Conservation (phyloP, 2,329 filamentous ascomycete genomes). For the Trichoderma atroviride region DNA sequence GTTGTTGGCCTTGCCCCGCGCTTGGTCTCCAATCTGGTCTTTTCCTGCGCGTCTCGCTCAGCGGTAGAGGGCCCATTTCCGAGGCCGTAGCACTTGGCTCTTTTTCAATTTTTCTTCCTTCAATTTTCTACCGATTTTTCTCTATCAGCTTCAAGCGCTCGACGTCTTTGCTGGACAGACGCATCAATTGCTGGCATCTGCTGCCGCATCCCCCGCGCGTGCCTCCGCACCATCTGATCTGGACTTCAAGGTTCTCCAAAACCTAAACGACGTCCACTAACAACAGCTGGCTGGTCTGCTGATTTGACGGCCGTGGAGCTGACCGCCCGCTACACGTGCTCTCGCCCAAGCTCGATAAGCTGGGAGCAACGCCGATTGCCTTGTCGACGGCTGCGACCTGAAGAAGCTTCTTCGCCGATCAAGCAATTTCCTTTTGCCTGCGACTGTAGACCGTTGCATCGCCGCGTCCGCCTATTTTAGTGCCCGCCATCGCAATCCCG, state of each 20-base stretch:
- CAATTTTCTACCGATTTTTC: neutral
- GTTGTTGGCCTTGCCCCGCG: neutral
- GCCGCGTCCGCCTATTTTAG: neutral
- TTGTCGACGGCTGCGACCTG: neutral
- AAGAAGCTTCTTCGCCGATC: neutral
- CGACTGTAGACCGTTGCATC: neutral
- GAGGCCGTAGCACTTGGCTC: neutral
- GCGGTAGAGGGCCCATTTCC: neutral
- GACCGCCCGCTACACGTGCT: slow-evolving; percentile 25
- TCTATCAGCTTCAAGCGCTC: neutral
- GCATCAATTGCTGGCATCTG: neutral
- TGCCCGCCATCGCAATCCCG: neutral
- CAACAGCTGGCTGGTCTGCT: slow-evolving; percentile 8
- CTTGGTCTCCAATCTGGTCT: neutral
- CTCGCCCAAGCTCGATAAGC: slow-evolving; percentile 10
- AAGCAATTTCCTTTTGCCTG: neutral
- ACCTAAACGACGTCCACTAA: neutral
- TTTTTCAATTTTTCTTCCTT: neutral
- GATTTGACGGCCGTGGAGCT: slow-evolving; percentile 12
- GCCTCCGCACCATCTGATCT: slow-evolving; percentile 12
- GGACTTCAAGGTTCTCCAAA: neutral
- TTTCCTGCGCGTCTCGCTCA: slow-evolving; percentile 4
- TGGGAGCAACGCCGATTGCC: slow-evolving; percentile 6
- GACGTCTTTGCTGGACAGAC: neutral
- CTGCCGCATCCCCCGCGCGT: neutral